Evolutionary conservation across 2,329 filamentous ascomycete genomes (phyloP).

Genomic region (Sordariomycetes sp.): DNA sequence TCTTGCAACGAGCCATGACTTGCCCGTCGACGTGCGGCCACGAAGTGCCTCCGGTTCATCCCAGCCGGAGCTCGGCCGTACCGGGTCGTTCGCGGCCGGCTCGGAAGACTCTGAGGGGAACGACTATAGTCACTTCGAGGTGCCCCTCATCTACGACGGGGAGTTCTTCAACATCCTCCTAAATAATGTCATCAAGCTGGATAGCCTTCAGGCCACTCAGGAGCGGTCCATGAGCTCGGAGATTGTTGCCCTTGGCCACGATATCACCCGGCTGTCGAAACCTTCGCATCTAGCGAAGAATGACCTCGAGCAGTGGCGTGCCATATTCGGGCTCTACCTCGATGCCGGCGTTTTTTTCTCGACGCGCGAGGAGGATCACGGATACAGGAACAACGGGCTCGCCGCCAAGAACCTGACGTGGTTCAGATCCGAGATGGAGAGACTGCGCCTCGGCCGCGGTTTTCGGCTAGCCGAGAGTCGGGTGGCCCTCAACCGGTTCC

Average conservation of each 20-base stretch:
- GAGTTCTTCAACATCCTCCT: conserved; percentile 72
- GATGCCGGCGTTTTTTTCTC: conserved; percentile 76
- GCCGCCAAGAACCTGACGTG: conserved; percentile 56
- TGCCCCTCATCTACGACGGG: conserved; percentile 63
- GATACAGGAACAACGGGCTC: conserved; percentile 48
- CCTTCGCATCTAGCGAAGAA: conserved; percentile 48
- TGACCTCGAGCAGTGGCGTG: conserved; percentile 64
- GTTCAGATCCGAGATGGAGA: conserved; percentile 57
- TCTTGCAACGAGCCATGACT: conserved; percentile 31
- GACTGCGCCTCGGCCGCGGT: conserved; percentile 40
- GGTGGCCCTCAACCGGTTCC: conserved; percentile 52
- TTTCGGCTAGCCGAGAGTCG: conserved; percentile 57
- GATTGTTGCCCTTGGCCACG: conserved; percentile 49
- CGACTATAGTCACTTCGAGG: conserved; percentile 37
- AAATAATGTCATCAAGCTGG: conserved; percentile 55
- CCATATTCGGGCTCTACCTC: conserved; percentile 71
- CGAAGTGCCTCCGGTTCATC: neutral
- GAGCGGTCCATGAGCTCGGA: conserved; percentile 47
- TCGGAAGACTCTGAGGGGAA: neutral
- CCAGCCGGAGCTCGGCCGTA: too few species aligned
- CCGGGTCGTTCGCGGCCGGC: neutral
- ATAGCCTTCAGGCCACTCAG: conserved; percentile 54
- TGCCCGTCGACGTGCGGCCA: conserved; percentile 10
- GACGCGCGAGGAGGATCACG: conserved; percentile 57
- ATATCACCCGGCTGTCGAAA: conserved; percentile 50